Evolutionary conservation across 176 grass and related monocot species (phyloP), one percentile per base, ranked within the genome.

Genomic region (Typha latifolia): DNA sequence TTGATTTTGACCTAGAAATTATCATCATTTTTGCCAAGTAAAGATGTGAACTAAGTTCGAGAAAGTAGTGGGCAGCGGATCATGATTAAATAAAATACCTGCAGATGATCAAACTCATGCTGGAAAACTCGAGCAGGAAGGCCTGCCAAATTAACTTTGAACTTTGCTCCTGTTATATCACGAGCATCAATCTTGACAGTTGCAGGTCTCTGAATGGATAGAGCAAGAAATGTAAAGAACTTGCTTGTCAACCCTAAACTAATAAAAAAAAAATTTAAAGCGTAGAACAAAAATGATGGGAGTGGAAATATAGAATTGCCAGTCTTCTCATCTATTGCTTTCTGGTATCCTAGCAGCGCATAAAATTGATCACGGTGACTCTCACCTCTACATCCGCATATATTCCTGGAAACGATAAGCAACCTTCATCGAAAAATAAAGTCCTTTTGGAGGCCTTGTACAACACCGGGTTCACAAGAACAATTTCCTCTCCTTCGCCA

Each of bases 61-160:
- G 52, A 57, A 20, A 57, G n/a, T 57, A 57, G 2, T 20, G 19
- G 15, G 16, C 52, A 57, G 16, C 10, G 12, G 4, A 22, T 52
- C 75, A 72, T 48, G 49, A 73, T 67, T 78, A 20, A 73, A 15
- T 59, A 19, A 55, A 49, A 34, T 61, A 92, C 93, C 85, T 80
- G 77, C 69, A 97, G 79, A 78, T 97, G 93, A 84, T 97, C 93
- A 84, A 97, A 97, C 74, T 97, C 93, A 82, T 97, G 93, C 77
- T 97, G 93, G 69, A 97, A 92, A 70, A 97, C 72, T 72, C 93
- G 84, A 37, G 93, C 81, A 80, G 81, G 74, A 66, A 97, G 72
- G 67, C 86, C 81, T 23, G 85, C 89, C 62, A 97, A 74, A 76
- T 81, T 90, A 63, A 90, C 68, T 88, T 86, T 97, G 63, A 90